Evolutionary conservation across 2,329 filamentous ascomycete species (phyloP).

Genomic region (Diplodia mutila): DNA sequence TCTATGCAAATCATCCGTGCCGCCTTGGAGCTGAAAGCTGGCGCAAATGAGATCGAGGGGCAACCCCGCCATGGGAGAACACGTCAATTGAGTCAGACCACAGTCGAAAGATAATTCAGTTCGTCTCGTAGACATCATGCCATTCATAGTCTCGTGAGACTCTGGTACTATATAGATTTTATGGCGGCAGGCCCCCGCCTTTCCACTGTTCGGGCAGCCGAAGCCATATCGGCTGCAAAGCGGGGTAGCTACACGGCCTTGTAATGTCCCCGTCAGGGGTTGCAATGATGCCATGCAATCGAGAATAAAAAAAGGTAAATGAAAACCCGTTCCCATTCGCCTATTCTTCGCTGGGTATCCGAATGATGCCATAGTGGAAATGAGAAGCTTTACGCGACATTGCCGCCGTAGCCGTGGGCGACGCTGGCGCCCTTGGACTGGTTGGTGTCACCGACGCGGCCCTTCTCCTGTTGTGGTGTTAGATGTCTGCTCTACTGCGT

Average conservation of each 20-base stretch:
- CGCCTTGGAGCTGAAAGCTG: not conserved
- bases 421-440: constrained; percentile 42
- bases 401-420: constrained; percentile 16
- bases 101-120: not conserved
- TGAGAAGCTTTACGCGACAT: not conserved
- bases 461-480: constrained; percentile 38
- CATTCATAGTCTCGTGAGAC: constrained; percentile 23
- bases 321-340: constrained; percentile 13
- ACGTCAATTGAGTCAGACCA: not conserved
- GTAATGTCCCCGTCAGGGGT: not conserved
- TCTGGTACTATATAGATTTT: constrained; percentile 7
- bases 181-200: not conserved
- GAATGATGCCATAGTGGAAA: not conserved
- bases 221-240: not conserved
- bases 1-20: not conserved
- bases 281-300: not conserved
- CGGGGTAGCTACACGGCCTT: not conserved
- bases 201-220: not conserved
- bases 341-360: constrained; percentile 6
- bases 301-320: not conserved
- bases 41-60: not conserved
- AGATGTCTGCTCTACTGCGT: constrained; percentile 24
- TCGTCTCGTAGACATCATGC: constrained; percentile 21
- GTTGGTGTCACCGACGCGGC: constrained; percentile 50
- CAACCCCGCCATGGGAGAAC: not conserved